A percentile compares a stretch with the other conserved stretches of the same genome.
Conservation (phyloP, 2,329 filamentous ascomycete species). For the Fusarium cyanostomum region DNA sequence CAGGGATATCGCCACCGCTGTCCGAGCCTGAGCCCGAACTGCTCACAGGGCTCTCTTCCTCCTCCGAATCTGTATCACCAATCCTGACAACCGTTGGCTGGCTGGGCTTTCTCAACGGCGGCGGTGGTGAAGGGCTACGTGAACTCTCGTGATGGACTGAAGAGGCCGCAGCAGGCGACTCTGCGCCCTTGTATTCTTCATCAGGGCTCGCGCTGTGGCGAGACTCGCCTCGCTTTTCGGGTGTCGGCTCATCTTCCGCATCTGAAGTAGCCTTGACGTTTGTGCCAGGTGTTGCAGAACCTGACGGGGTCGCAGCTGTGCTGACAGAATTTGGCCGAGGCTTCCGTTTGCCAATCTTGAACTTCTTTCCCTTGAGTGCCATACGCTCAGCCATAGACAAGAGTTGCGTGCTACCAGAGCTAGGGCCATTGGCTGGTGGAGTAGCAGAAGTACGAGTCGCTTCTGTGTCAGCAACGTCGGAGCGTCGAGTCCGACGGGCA, state of each 20-base stretch:
- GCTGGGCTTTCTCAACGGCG: background rate
- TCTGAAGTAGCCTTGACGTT: background rate
- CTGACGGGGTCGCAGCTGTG: slow-evolving; percentile 9
- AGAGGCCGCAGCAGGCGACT: slow-evolving; percentile 8
- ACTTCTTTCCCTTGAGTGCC: slow-evolving; percentile 61
- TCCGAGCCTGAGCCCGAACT: slow-evolving; percentile 23
- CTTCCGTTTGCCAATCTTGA: slow-evolving; percentile 59
- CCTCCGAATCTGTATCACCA: slow-evolving; percentile 39
- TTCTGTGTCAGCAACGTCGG: slow-evolving; percentile 18
- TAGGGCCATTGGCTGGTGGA: slow-evolving; percentile 1
- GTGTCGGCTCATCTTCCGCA: background rate
- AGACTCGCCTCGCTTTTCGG: background rate
- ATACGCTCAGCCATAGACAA: slow-evolving; percentile 68
- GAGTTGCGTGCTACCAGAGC: slow-evolving; percentile 45
- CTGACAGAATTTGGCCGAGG: slow-evolving; percentile 6
- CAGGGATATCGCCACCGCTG: slow-evolving; percentile 39
- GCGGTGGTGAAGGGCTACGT: slow-evolving; percentile 26
- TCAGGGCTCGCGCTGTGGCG: background rate
- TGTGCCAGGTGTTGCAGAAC: background rate
- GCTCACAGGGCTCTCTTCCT: slow-evolving; percentile 9
- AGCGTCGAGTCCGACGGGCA: slow-evolving; percentile 39
- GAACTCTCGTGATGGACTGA: slow-evolving; percentile 18
- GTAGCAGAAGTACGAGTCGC: slow-evolving; percentile 4
- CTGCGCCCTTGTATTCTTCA: background rate
- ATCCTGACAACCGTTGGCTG: slow-evolving; percentile 40